phyloP scores from a whole-genome alignment of 345 rosid genomes.

The Arabidopsis suecica region DNA sequence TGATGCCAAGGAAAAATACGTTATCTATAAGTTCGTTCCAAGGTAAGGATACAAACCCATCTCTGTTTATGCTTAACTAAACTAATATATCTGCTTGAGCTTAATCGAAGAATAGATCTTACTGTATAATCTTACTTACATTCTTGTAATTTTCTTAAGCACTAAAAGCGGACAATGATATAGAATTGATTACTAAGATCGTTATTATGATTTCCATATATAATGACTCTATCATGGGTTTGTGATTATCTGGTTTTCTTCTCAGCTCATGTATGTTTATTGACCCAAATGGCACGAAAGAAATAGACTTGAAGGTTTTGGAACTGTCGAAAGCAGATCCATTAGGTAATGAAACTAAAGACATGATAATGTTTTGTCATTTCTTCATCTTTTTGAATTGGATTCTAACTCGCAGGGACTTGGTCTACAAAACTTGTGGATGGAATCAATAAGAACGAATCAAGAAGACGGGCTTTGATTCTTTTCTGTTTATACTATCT shows the following conservation, averaged over 20 bases:
- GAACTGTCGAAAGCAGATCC: constrained; percentile 63
- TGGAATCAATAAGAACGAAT: constrained; percentile 82
- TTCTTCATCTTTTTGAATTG: constrained; percentile 10
- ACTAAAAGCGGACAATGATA: background rate
- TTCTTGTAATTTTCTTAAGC: background rate
- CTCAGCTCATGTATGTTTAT: constrained; percentile 76
- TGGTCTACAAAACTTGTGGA: constrained; percentile 75
- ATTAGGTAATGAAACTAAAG: constrained; percentile 50
- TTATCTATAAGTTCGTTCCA: constrained; percentile 70
- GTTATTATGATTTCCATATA: background rate
- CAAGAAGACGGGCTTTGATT: constrained; percentile 77
- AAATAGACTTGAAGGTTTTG: constrained; percentile 65
- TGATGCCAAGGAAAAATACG: constrained; percentile 59
- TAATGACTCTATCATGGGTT: constrained; percentile 1
- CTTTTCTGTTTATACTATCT: constrained; percentile 78
- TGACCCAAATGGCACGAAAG: constrained; percentile 62
- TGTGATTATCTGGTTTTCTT: constrained; percentile 21
- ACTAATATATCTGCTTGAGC: constrained; percentile 9
- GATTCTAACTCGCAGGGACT: constrained; percentile 53
- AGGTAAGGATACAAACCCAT: constrained; percentile 53
- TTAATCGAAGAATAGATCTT: constrained; percentile 2
- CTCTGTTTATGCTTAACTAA: constrained; percentile 1
- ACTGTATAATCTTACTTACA: constrained; percentile 4
- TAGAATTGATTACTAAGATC: constrained; percentile 24
- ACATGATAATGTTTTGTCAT: background rate